A percentile compares a stretch with the other conserved stretches of the same genome.
These are phyloP conservation scores for Lipomyces orientalis DNA, from an alignment of 805 yeast species.

Conservation along the genomic window DNA sequence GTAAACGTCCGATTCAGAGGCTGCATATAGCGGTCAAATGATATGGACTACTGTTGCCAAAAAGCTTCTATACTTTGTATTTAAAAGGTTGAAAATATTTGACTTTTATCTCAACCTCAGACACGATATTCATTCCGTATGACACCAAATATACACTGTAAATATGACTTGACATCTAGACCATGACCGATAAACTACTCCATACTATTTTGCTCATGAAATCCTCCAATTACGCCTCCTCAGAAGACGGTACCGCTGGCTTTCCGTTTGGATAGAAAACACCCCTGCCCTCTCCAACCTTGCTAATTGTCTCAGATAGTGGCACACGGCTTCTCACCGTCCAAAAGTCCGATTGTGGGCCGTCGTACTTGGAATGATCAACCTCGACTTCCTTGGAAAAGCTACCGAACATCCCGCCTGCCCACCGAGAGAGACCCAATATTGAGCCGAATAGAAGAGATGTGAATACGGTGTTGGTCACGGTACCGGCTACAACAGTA, in stretches of 20 bases:
- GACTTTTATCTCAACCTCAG: not conserved
- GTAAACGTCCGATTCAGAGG: not conserved
- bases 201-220: not conserved
- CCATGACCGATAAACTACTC: not conserved
- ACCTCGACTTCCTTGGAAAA: constrained; percentile 44
- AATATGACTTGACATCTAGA: not conserved
- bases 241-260: not conserved
- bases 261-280: constrained; percentile 24
- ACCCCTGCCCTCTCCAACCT: constrained; percentile 59
- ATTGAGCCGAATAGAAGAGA: constrained; percentile 29
- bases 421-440: constrained; percentile 52
- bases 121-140: not conserved
- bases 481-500: constrained; percentile 13
- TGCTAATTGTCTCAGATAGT: constrained; percentile 75
- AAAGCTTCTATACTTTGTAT: not conserved
- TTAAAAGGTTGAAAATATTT: not conserved
- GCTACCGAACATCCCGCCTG: constrained; percentile 51
- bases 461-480: constrained; percentile 19
- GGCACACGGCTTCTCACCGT: constrained; percentile 83
- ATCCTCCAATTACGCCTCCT: not conserved
- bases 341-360: constrained; percentile 61
- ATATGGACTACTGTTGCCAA: not conserved
- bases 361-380: constrained; percentile 34
- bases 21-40: not conserved
- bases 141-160: constrained; percentile 2